These are phyloP conservation scores for Leccinellum albellum DNA, from an alignment of 768 basidiomycete species.

Conservation along the genomic window DNA sequence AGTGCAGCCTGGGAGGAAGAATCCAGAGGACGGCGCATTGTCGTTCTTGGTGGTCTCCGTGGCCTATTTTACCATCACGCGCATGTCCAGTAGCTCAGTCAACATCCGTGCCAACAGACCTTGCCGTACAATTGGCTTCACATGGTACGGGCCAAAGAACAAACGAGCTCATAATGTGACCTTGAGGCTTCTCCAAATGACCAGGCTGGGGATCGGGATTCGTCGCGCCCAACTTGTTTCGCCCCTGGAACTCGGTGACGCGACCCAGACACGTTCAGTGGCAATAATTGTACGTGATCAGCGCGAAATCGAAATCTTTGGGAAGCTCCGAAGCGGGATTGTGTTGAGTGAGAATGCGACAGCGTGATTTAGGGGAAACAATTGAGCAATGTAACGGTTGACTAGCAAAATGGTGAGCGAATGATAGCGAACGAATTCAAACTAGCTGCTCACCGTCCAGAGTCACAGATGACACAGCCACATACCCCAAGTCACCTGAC, in stretches of 20 bases:
- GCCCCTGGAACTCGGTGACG: constrained; percentile 81
- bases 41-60: constrained; percentile 80
- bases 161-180: constrained; percentile 68
- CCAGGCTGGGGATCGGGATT: constrained; percentile 68
- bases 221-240: constrained; percentile 82
- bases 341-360: no score
- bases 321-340: no score
- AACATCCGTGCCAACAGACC: constrained; percentile 89
- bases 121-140: constrained; percentile 80
- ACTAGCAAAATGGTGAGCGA: no score
- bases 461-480: no score
- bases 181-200: constrained; percentile 62
- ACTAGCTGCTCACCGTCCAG: no score
- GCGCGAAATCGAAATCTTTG: no score
- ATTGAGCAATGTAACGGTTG: no score
- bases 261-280: constrained; percentile 96
- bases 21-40: constrained; percentile 51
- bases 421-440: no score
- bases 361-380: no score
- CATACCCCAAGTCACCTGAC: no score
- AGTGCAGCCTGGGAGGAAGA: background rate
- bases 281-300: constrained; percentile 98
- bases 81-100: constrained; percentile 84
- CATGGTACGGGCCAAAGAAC: constrained; percentile 41
- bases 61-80: constrained; percentile 97